Conservation (phyloP, 192 early-diverging fungal genomes). For the Linnemannia schmuckeri region DNA sequence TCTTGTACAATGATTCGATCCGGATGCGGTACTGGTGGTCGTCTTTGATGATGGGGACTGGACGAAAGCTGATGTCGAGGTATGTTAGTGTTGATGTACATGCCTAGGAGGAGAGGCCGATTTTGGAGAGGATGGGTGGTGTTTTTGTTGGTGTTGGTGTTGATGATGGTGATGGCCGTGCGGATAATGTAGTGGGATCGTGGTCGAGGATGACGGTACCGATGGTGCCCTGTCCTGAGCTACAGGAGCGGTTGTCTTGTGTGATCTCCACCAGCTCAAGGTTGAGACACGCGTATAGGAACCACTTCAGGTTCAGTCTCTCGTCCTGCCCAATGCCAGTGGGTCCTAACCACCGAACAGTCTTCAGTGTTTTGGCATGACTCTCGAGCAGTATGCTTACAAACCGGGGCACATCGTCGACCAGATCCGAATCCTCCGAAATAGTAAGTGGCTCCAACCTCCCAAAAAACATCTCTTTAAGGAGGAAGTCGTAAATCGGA, state of each 20-base stretch:
- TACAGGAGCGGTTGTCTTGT: background rate
- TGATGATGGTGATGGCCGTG: background rate
- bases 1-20: constrained; percentile 9
- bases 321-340: background rate
- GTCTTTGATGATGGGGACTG: background rate
- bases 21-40: background rate
- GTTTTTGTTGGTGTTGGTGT: background rate
- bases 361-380: constrained; percentile 5
- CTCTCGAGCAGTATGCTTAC: background rate
- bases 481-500: background rate
- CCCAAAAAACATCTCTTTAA: background rate
- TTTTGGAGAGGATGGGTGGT: background rate
- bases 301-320: constrained; percentile 3
- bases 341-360: constrained; percentile 4
- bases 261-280: constrained; percentile 2
- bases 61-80: constrained; percentile 6
- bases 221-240: background rate
- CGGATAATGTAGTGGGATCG: too few relatives aligned
- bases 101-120: background rate
- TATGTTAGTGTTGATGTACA: constrained; percentile 7
- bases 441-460: constrained; percentile 1
- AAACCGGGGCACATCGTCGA: background rate
- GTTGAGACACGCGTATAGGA: constrained; percentile 3
- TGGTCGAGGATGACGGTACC: background rate
- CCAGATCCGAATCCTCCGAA: background rate